Evolutionary conservation across 495 filamentous ascomycete genomes (phyloP).

Genomic region (Penicillium robsamsonii): DNA sequence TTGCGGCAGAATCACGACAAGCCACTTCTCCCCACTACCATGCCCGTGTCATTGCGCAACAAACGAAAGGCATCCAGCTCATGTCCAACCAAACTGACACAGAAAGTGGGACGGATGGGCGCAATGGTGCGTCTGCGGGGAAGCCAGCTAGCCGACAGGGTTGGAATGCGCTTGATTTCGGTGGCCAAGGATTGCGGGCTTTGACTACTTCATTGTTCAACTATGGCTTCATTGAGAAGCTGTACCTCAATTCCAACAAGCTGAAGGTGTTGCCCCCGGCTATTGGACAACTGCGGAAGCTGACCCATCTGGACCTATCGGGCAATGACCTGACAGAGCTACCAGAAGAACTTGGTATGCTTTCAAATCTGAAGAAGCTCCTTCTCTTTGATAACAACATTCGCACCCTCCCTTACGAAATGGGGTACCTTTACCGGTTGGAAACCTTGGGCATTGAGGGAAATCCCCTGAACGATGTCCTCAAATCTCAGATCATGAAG

Average conservation of each 20-base stretch:
- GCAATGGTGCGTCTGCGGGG: constrained; percentile 56
- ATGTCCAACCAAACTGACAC: constrained; percentile 56
- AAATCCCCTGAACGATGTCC: constrained; percentile 71
- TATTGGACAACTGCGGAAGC: constrained; percentile 74
- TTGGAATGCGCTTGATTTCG: constrained; percentile 89
- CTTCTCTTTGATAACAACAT: constrained; percentile 88
- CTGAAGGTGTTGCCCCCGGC: constrained; percentile 69
- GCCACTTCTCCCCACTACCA: constrained; percentile 64
- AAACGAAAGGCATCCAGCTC: constrained; percentile 60
- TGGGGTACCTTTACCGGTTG: constrained; percentile 82
- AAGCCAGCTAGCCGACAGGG: constrained; percentile 68
- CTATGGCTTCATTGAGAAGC: constrained; percentile 81
- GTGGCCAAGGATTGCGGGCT: constrained; percentile 85
- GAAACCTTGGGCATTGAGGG: constrained; percentile 90
- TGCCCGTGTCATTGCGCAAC: constrained; percentile 55
- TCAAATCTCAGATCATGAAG: constrained; percentile 76
- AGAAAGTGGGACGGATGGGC: constrained; percentile 59
- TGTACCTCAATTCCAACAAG: constrained; percentile 91
- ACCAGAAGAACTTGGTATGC: constrained; percentile 93
- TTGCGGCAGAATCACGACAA: constrained; percentile 69
- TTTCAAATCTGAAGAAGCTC: constrained; percentile 77
- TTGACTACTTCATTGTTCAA: constrained; percentile 75
- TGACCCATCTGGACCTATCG: constrained; percentile 82
- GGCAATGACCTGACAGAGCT: constrained; percentile 80
- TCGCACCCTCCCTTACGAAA: constrained; percentile 73